Percentiles rank a stretch among this genome's conserved stretches.
These are phyloP conservation scores for Mycena pura DNA, from an alignment of 768 basidiomycete genomes.

Conservation along the genomic window DNA sequence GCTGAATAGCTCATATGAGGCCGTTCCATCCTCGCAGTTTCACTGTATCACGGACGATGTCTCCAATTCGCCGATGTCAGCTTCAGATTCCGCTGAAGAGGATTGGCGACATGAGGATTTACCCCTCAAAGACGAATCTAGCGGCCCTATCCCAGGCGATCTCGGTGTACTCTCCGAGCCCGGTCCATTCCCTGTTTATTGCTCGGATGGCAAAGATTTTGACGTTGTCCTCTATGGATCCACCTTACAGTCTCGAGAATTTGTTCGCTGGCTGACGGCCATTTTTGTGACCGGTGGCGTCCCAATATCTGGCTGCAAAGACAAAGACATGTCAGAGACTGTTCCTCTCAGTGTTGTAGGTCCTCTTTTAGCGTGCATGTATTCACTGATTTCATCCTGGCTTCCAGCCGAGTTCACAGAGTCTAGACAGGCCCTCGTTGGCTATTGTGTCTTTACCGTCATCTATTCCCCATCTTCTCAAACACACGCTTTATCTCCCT, in stretches of 20 bases:
- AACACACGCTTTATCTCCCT: conserved; percentile 64
- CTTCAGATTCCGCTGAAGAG: conserved; percentile 33
- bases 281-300: conserved; percentile 49
- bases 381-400: conserved; percentile 43
- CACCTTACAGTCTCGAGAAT: conserved; percentile 65
- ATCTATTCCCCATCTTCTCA: conserved; percentile 40
- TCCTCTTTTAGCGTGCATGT: conserved; percentile 34
- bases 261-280: conserved; percentile 65
- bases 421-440: conserved; percentile 58
- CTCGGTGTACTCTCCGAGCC: neutral
- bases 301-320: neutral
- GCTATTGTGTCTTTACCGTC: conserved; percentile 74
- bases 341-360: conserved; percentile 25
- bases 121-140: conserved; percentile 17
- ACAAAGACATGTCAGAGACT: neutral
- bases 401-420: conserved; percentile 48
- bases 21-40: conserved; percentile 49
- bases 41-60: conserved; percentile 32
- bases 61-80: conserved; percentile 24
- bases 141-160: conserved; percentile 4
- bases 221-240: conserved; percentile 74
- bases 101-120: conserved; percentile 12
- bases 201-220: conserved; percentile 42
- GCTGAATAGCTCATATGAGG: conserved; percentile 64
- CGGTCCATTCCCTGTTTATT: conserved; percentile 9